phyloP scores from a whole-genome alignment of 768 basidiomycete species.

The Kwoniella heveanensis region DNA sequence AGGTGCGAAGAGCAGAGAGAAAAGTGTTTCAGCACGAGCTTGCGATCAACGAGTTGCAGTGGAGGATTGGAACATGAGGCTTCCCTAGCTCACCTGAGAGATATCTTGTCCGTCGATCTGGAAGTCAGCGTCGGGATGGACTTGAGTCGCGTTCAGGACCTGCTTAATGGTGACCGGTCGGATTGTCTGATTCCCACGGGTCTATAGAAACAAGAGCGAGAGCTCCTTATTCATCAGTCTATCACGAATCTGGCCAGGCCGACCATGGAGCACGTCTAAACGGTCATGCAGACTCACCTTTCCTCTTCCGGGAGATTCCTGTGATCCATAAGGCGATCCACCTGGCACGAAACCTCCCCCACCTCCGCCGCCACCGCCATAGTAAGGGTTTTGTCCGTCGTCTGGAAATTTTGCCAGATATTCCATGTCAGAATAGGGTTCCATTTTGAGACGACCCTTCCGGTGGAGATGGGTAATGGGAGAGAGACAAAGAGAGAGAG shows the following conservation, averaged over 20 bases:
- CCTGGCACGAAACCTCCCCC: constrained; percentile 41
- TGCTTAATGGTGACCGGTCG: constrained; percentile 80
- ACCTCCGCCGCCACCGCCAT: constrained; percentile 40
- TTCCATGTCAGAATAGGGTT: not conserved
- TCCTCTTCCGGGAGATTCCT: constrained; percentile 40
- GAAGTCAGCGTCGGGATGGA: constrained; percentile 87
- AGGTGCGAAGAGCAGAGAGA: too few relatives aligned
- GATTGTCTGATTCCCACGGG: constrained; percentile 57
- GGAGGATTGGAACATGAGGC: too few relatives aligned
- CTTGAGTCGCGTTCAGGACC: constrained; percentile 72
- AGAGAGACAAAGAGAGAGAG: not conserved
- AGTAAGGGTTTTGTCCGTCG: constrained; percentile 46
- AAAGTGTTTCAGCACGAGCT: too few relatives aligned
- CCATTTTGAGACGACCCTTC: not conserved
- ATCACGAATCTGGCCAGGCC: too few relatives aligned
- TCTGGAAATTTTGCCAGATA: constrained; percentile 18
- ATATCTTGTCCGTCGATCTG: constrained; percentile 76
- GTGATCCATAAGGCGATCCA: constrained; percentile 47
- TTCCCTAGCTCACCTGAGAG: constrained; percentile 65
- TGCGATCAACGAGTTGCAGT: too few relatives aligned
- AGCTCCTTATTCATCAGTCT: not conserved
- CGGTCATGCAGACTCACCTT: constrained; percentile 32
- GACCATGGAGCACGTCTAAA: not conserved
- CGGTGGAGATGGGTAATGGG: not conserved
- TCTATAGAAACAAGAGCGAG: constrained; percentile 16